Evolutionary conservation across 805 yeast species (phyloP).

Genomic region (Tanozyma kutaoensis): DNA sequence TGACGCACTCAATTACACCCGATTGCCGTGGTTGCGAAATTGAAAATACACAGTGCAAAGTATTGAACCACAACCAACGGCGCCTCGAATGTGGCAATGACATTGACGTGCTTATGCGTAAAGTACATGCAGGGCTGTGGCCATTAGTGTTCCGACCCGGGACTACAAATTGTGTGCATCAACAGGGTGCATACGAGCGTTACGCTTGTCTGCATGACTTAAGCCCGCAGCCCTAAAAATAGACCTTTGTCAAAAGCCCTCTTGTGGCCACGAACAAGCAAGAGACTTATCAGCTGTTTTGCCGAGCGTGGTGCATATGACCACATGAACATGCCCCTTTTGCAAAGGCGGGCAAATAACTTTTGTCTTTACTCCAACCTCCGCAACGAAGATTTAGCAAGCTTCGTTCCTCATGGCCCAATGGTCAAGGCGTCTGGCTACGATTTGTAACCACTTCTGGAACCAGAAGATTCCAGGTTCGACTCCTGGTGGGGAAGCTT

Average conservation of each 20-base stretch:
- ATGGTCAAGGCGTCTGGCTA: slow-evolving; percentile 1
- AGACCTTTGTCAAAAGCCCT: not conserved
- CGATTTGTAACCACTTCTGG: slow-evolving; percentile 1
- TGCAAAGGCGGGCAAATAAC: not conserved
- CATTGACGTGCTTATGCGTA: too few relatives aligned
- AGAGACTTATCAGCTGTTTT: not conserved
- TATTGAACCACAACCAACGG: too few relatives aligned
- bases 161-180: too few relatives aligned
- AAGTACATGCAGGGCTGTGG: too few relatives aligned
- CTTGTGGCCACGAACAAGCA: not conserved
- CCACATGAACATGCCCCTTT: not conserved
- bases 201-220: not conserved
- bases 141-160: too few relatives aligned
- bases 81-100: too few relatives aligned
- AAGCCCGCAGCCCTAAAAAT: not conserved
- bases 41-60: too few relatives aligned
- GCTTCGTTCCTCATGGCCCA: slow-evolving; percentile 1
- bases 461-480: slow-evolving; percentile 1
- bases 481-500: slow-evolving; percentile 1
- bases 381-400: not conserved
- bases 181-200: too few relatives aligned
- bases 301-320: not conserved
- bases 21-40: too few relatives aligned
- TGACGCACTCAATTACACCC: not conserved
- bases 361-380: not conserved